phyloP scores from a whole-genome alignment of 192 early-diverging fungal genomes.

The Backusella liffmaniae region DNA sequence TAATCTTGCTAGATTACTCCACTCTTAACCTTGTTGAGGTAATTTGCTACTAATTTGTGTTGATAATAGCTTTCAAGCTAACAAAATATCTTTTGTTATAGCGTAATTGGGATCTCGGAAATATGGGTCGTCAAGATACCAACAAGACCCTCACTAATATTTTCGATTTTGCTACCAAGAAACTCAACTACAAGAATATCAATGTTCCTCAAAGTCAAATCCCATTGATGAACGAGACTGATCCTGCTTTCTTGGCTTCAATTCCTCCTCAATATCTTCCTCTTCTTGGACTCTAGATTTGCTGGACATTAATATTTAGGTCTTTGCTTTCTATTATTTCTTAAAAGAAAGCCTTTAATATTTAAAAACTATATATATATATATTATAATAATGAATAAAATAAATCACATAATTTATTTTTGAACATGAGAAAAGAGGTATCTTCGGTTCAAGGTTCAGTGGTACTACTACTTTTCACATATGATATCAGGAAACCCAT shows the following conservation, averaged over 20 bases:
- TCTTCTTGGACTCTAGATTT: neutral
- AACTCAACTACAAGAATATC: constrained; percentile 36
- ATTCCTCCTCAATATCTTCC: constrained; percentile 1
- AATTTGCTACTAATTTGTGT: neutral
- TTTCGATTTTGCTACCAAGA: constrained; percentile 40
- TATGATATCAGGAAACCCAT: too few relatives aligned
- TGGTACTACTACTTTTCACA: too few relatives aligned
- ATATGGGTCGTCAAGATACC: constrained; percentile 55
- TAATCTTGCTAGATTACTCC: constrained; percentile 46
- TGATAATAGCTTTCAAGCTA: neutral
- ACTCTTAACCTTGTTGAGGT: constrained; percentile 56
- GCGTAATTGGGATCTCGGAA: constrained; percentile 61
- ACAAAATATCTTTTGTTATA: constrained; percentile 9
- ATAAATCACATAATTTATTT: too few relatives aligned
- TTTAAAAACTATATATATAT: too few relatives aligned
- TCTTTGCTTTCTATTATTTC: too few relatives aligned
- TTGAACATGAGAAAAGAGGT: too few relatives aligned
- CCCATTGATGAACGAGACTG: constrained; percentile 38
- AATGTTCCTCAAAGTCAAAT: constrained; percentile 29
- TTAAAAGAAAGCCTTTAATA: too few relatives aligned
- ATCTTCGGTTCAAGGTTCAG: too few relatives aligned
- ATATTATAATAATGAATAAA: too few relatives aligned
- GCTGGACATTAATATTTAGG: neutral
- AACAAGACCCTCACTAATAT: constrained; percentile 45
- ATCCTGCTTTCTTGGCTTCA: constrained; percentile 31